These are phyloP conservation scores for Grosmannia huntii DNA, from an alignment of 2,329 filamentous ascomycete species.

Conservation along the genomic window DNA sequence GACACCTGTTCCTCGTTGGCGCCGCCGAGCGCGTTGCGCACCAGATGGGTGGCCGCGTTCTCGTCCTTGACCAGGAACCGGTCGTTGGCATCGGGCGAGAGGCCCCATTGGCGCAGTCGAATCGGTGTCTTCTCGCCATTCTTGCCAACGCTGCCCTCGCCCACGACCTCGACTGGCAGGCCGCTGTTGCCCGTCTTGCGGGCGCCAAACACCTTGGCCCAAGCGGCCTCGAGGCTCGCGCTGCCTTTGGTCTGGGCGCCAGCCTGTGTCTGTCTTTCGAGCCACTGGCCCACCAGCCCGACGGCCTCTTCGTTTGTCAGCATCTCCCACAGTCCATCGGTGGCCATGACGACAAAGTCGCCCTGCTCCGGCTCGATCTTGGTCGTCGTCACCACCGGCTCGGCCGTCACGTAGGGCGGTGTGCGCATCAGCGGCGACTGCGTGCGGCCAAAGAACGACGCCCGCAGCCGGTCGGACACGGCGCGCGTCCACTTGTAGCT, in stretches of 20 bases:
- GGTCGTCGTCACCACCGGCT: slow-evolving; percentile 87
- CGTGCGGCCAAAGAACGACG: slow-evolving; percentile 75
- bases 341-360: slow-evolving; percentile 93
- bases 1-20: slow-evolving; percentile 90
- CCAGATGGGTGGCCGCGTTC: slow-evolving; percentile 90
- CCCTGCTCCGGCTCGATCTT: slow-evolving; percentile 79
- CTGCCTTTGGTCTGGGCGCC: background rate
- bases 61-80: slow-evolving; percentile 92
- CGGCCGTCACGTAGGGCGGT: slow-evolving; percentile 92
- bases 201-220: slow-evolving; percentile 48
- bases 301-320: slow-evolving; percentile 96
- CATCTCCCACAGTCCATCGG: slow-evolving; percentile 98
- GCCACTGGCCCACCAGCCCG: slow-evolving; percentile 91
- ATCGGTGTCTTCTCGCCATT: slow-evolving; percentile 79
- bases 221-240: slow-evolving; percentile 39
- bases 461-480: slow-evolving; percentile 68
- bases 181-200: background rate
- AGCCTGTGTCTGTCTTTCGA: slow-evolving; percentile 70
- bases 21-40: slow-evolving; percentile 87
- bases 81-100: slow-evolving; percentile 57
- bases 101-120: slow-evolving; percentile 81
- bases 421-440: slow-evolving; percentile 70
- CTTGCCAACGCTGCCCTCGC: slow-evolving; percentile 24
- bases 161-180: slow-evolving; percentile 61
- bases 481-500: slow-evolving; percentile 93